A percentile compares a stretch with the other conserved stretches of the same genome.
These are phyloP conservation scores for Discostella pseudostelligera DNA, from an alignment of 108 stramenopile species.

Conservation along the genomic window DNA sequence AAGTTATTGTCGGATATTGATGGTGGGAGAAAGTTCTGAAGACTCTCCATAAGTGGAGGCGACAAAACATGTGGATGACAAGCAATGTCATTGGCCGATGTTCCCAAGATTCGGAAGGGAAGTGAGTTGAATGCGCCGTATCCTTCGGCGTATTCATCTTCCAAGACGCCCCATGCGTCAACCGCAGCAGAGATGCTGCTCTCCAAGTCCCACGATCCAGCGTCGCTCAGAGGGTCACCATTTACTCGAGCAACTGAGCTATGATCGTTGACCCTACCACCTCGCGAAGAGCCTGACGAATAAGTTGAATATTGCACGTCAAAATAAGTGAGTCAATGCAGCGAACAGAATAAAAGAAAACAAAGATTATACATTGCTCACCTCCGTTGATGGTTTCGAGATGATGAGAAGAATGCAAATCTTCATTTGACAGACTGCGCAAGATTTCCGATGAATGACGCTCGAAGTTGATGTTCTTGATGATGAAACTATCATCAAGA, in stretches of 20 bases:
- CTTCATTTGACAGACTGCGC: constrained; percentile 45
- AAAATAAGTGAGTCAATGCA: background rate
- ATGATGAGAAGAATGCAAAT: constrained; percentile 40
- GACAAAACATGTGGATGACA: constrained; percentile 71
- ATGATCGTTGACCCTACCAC: constrained; percentile 13
- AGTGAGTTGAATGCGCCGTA: constrained; percentile 53
- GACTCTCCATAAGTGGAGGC: constrained; percentile 75
- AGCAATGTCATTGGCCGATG: constrained; percentile 46
- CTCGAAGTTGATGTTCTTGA: constrained; percentile 36
- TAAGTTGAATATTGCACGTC: constrained; percentile 1
- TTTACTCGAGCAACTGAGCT: constrained; percentile 33
- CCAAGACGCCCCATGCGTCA: constrained; percentile 72
- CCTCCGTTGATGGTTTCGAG: constrained; percentile 35
- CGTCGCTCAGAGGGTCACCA: constrained; percentile 19
- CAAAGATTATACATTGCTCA: constrained; percentile 9
- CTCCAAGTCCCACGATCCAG: constrained; percentile 37
- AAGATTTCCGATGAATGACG: constrained; percentile 40
- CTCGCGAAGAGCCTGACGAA: background rate
- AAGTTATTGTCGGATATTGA: constrained; percentile 52
- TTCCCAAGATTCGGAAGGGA: constrained; percentile 53
- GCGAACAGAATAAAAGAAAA: background rate
- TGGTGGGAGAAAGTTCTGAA: constrained; percentile 59
- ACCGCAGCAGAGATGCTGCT: constrained; percentile 15
- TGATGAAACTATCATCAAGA: constrained; percentile 46
- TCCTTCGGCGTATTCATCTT: constrained; percentile 81